Evolutionary conservation across 2,329 filamentous ascomycete genomes (phyloP).

Genomic region (Curvularia eragrostidis): DNA sequence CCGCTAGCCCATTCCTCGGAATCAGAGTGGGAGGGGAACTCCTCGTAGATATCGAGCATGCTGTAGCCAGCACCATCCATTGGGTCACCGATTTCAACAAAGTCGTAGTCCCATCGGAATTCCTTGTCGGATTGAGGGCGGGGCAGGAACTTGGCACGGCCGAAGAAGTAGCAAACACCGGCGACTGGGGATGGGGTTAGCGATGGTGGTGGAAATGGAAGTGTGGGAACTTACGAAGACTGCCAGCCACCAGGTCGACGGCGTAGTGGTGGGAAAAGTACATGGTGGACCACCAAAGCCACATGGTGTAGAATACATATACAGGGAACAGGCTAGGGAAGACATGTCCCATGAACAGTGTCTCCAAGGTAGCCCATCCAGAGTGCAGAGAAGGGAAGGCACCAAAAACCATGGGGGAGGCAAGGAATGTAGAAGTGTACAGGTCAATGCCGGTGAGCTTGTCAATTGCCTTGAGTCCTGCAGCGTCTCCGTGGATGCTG

Average conservation of each 20-base stretch:
- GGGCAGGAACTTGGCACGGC: slow-evolving; percentile 80
- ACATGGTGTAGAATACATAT: slow-evolving; percentile 83
- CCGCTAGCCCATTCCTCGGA: slow-evolving; percentile 92
- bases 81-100: slow-evolving; percentile 80
- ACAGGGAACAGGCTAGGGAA: slow-evolving; percentile 83
- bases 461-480: slow-evolving; percentile 87
- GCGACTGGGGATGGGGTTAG: slow-evolving; percentile 57
- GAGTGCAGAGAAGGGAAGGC: slow-evolving; percentile 94
- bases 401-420: slow-evolving; percentile 89
- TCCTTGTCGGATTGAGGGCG: slow-evolving; percentile 82
- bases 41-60: slow-evolving; percentile 63
- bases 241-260: slow-evolving; percentile 87
- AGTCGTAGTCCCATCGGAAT: slow-evolving; percentile 95
- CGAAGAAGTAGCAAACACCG: slow-evolving; percentile 80
- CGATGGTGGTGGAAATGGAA: background rate
- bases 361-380: slow-evolving; percentile 85
- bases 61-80: slow-evolving; percentile 58
- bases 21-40: slow-evolving; percentile 62
- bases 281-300: slow-evolving; percentile 99
- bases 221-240: slow-evolving; percentile 58
- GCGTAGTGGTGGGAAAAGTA: slow-evolving; percentile 98
- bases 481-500: slow-evolving; percentile 86
- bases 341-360: slow-evolving; percentile 89
- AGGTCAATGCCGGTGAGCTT: slow-evolving; percentile 88
- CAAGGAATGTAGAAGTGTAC: slow-evolving; percentile 91